Evolutionary conservation across 331 rosid genomes (phyloP).

Genomic region (Acacia pycnantha): DNA sequence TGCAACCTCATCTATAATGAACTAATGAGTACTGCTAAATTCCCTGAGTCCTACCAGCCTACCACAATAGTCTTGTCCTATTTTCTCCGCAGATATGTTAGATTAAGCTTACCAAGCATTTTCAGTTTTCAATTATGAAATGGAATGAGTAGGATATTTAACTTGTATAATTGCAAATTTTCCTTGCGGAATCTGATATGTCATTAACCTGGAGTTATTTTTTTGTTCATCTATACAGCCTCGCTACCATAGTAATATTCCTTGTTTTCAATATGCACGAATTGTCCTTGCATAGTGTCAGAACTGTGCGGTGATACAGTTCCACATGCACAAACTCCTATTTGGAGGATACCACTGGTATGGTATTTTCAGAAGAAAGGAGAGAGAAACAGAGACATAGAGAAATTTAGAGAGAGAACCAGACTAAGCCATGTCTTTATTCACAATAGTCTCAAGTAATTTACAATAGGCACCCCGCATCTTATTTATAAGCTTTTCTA

Average conservation of each 20-base stretch:
- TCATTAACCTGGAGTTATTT: background rate
- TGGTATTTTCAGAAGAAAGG: too few species aligned
- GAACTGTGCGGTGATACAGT: slow-evolving; percentile 3
- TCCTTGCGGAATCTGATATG: slow-evolving; percentile 10
- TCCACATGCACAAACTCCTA: background rate
- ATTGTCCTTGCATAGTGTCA: background rate
- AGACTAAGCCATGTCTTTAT: too few species aligned
- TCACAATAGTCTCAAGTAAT: too few species aligned
- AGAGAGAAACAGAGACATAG: too few species aligned
- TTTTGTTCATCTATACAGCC: background rate
- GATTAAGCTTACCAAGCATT: slow-evolving; percentile 7
- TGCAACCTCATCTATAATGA: background rate
- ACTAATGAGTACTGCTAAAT: background rate
- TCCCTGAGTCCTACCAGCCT: background rate
- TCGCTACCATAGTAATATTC: background rate
- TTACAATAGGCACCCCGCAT: too few species aligned
- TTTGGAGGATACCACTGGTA: background rate
- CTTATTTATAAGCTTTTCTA: too few species aligned
- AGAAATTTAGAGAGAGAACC: too few species aligned
- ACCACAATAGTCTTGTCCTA: background rate
- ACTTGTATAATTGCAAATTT: background rate
- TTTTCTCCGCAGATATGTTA: background rate
- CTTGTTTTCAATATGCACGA: background rate
- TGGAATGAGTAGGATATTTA: background rate
- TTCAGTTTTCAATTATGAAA: background rate